phyloP scores from a whole-genome alignment of 371 early-diverging fungal species.

The Rhizopus stolonifer region DNA sequence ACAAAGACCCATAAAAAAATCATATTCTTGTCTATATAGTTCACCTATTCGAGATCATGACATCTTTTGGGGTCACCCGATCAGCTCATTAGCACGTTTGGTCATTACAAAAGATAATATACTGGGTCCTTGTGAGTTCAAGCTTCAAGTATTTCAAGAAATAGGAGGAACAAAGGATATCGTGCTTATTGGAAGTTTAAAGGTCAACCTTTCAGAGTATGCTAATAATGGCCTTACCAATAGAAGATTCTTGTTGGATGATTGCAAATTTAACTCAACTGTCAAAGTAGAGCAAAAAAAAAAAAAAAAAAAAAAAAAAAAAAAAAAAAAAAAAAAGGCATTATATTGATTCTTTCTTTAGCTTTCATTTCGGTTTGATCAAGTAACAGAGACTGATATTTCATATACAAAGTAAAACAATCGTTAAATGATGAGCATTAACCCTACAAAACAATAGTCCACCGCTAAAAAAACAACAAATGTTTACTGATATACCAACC shows the following conservation, averaged over 20 bases:
- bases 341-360: too few species aligned
- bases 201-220: constrained; percentile 49
- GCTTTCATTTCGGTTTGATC: constrained; percentile 38
- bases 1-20: neutral
- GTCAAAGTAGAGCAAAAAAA: constrained; percentile 28
- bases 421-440: neutral
- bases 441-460: constrained; percentile 21
- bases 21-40: constrained; percentile 18
- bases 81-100: constrained; percentile 39
- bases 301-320: neutral
- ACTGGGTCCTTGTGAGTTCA: constrained; percentile 58
- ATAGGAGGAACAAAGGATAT: constrained; percentile 54
- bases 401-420: constrained; percentile 30
- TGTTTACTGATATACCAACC: constrained; percentile 39
- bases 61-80: constrained; percentile 50
- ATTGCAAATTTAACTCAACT: constrained; percentile 52
- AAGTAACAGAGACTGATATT: constrained; percentile 25
- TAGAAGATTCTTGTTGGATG: constrained; percentile 42
- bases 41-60: constrained; percentile 56
- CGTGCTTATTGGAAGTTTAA: constrained; percentile 49
- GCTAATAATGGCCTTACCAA: constrained; percentile 31
- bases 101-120: constrained; percentile 57
- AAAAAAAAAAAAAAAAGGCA: neutral
- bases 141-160: constrained; percentile 59
- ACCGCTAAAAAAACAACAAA: constrained; percentile 38